phyloP scores from a whole-genome alignment of 202 grass and related monocot species.

The Cymbopogon flexuosus region DNA sequence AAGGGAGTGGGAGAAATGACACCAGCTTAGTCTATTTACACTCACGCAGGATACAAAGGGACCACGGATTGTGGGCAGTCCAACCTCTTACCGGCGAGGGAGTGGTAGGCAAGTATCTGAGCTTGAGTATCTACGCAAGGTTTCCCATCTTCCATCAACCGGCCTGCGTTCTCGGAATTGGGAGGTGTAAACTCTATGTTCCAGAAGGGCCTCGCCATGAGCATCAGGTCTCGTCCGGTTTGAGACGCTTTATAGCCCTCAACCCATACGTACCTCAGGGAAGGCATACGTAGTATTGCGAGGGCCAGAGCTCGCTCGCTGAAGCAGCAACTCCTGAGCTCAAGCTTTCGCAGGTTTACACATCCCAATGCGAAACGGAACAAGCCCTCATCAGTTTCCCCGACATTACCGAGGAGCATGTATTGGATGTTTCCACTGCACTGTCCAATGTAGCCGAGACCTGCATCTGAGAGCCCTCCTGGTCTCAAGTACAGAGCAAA shows the following conservation, averaged over 20 bases:
- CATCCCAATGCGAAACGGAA: constrained; percentile 57
- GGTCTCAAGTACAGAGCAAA: constrained; percentile 78
- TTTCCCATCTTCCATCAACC: constrained; percentile 18
- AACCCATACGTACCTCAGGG: constrained; percentile 74
- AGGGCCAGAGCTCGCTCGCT: constrained; percentile 67
- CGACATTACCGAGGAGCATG: constrained; percentile 77
- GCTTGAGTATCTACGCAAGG: constrained; percentile 39
- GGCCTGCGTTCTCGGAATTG: not conserved
- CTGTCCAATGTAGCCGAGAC: constrained; percentile 62
- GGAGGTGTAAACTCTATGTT: constrained; percentile 83
- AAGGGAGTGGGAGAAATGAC: not conserved
- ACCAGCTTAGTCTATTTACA: constrained; percentile 50
- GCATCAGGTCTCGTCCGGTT: constrained; percentile 50
- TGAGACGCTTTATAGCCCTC: constrained; percentile 69
- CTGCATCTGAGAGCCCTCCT: constrained; percentile 66
- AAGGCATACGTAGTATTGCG: constrained; percentile 43
- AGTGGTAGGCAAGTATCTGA: constrained; percentile 73
- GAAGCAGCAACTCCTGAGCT: constrained; percentile 79
- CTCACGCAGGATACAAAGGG: constrained; percentile 57
- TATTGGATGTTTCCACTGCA: constrained; percentile 65
- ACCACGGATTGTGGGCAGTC: constrained; percentile 57
- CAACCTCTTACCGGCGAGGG: constrained; percentile 55
- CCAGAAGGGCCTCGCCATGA: constrained; percentile 74
- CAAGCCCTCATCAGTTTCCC: constrained; percentile 64
- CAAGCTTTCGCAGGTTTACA: constrained; percentile 69